phyloP scores from a whole-genome alignment of 257 asterid genomes.

The Solanum bukasovii region DNA sequence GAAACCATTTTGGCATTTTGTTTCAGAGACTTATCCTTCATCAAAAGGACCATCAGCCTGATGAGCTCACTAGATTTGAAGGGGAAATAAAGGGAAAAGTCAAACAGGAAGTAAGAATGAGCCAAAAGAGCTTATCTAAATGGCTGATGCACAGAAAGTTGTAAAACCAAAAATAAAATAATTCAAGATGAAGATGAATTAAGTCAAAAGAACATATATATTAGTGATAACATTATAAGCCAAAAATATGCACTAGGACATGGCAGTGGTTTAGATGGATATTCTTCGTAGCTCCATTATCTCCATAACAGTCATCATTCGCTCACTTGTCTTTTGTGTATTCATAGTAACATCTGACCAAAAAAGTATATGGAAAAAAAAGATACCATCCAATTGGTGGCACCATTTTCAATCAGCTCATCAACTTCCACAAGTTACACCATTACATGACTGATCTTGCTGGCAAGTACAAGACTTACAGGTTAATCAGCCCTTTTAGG shows the following conservation, averaged over 20 bases:
- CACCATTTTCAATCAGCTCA: constrained; percentile 40
- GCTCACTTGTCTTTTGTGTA: constrained; percentile 3
- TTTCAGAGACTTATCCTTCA: neutral
- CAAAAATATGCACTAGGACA: neutral
- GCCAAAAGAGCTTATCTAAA: neutral
- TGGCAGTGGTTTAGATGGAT: neutral
- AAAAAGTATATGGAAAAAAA: constrained; percentile 15
- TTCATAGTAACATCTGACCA: constrained; percentile 1
- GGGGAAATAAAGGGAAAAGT: neutral
- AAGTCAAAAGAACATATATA: neutral
- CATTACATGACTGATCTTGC: constrained; percentile 70
- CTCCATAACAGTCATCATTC: constrained; percentile 6
- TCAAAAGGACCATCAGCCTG: neutral
- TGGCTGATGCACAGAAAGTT: neutral
- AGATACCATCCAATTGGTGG: constrained; percentile 60
- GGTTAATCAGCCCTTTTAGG: constrained; percentile 41
- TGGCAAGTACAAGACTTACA: constrained; percentile 36
- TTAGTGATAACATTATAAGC: neutral
- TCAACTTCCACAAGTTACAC: constrained; percentile 47
- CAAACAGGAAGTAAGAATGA: neutral
- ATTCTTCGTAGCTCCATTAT: neutral
- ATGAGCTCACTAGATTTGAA: neutral
- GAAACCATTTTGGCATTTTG: neutral
- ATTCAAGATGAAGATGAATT: neutral
- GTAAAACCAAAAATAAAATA: neutral